Evolutionary conservation across 2,329 filamentous ascomycete genomes (phyloP), one percentile per base, ranked within the genome.

Genomic region (Trichoderma sp.): DNA sequence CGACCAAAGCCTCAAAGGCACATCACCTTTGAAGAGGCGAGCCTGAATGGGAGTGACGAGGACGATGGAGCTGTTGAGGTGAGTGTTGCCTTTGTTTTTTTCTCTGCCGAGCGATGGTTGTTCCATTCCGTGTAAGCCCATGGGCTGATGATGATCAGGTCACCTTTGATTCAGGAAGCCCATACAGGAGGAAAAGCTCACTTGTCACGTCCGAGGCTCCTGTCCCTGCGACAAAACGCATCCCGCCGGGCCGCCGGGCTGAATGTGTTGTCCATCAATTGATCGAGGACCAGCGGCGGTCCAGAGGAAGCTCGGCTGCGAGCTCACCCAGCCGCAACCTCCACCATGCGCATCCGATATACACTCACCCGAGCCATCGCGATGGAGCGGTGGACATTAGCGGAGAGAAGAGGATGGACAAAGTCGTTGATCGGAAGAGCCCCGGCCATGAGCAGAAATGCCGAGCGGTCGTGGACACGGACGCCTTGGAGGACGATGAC

Each of bases 221-320:
- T 18, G 74, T 77, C 8, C 83, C 83, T 6, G 74, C 82, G 43
- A 76, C 73, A 62, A 73, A 71, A 43, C 74, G 43, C 68, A 74
- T 72, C 32, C 73, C 57, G 6, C 74, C 65, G 76, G 79, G 56
- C 76, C 80, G 75, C n/a, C 79, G 80, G 43, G 86, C 87, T 14
- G 87, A 90, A 76, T 92, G 90, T 75, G 84, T 91, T 47, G 90
- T 92, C 36, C 90, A 92, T 77, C 87, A 90, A 71, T 85, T 91
- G 65, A 84, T 92, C 73, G 89, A 91, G 68, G 85, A 81, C 61
- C 88, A 91, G 77, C 83, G 84, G 70, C 80, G 78, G 21, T 79
- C 74, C 67, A 78, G 78, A 56, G 73, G 78, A 71, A 75, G 73
- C 34, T 72, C 75, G 56, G 79, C 74, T 72, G 36, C 39, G 15